Conservation (phyloP, 2,329 filamentous ascomycete species). For the Diaporthe citriasiana region DNA sequence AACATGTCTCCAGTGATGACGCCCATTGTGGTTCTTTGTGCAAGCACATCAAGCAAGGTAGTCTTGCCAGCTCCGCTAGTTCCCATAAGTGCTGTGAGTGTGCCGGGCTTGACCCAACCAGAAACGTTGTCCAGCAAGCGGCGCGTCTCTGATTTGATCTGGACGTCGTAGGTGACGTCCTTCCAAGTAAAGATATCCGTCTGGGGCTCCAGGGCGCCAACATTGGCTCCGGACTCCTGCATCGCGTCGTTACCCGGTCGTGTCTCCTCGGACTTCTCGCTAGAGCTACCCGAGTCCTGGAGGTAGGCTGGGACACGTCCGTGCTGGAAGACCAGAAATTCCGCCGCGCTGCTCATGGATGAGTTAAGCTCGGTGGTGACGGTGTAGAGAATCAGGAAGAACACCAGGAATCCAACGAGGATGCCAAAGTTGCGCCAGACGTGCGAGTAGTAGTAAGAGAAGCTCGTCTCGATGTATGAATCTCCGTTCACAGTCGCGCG, state of each 20-base stretch:
- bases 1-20: conserved; percentile 77
- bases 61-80: conserved; percentile 75
- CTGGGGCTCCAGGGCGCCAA: conserved; percentile 50
- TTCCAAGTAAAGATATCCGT: conserved; percentile 82
- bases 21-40: conserved; percentile 70
- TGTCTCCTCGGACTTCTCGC: conserved; percentile 45
- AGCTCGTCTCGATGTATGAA: conserved; percentile 69
- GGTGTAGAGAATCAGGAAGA: conserved; percentile 76
- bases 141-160: conserved; percentile 81
- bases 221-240: conserved; percentile 38
- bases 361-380: conserved; percentile 76
- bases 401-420: conserved; percentile 73
- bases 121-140: conserved; percentile 83
- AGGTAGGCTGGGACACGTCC: conserved; percentile 64
- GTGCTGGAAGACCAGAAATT: conserved; percentile 77
- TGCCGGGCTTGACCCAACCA: conserved; percentile 92
- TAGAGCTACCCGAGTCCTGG: conserved; percentile 46
- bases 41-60: conserved; percentile 70
- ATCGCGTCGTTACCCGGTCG: conserved; percentile 45
- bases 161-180: conserved; percentile 78
- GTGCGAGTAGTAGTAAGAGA: conserved; percentile 69
- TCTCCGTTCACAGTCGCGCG: conserved; percentile 70
- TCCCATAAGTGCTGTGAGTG: conserved; percentile 83
- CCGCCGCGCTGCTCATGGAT: conserved; percentile 72
- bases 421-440: conserved; percentile 80